phyloP scores from a whole-genome alignment of 1,284 basidiomycete species.

The Ustilago tritici region DNA sequence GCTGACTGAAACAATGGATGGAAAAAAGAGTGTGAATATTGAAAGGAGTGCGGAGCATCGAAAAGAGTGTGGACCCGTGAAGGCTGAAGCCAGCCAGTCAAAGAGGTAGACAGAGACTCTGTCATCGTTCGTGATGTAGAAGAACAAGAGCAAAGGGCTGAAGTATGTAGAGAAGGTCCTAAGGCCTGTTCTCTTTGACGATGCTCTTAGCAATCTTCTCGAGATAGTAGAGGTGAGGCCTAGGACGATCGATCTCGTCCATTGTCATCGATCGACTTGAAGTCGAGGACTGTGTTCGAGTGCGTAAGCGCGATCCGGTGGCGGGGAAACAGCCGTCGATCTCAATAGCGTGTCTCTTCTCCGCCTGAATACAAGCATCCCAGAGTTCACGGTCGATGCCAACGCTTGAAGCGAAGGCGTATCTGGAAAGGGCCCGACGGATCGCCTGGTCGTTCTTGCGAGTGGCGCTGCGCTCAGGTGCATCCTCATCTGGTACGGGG shows the following conservation, averaged over 20 bases:
- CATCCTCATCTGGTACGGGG: slow-evolving; percentile 15
- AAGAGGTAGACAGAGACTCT: neutral
- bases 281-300: slow-evolving; percentile 17
- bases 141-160: neutral
- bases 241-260: slow-evolving; percentile 45
- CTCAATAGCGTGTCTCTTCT: slow-evolving; percentile 48
- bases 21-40: neutral
- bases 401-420: slow-evolving; percentile 25
- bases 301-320: slow-evolving; percentile 8
- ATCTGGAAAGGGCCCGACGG: slow-evolving; percentile 17
- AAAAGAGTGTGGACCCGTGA: neutral
- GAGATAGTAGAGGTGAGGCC: slow-evolving; percentile 45
- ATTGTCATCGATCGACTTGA: slow-evolving; percentile 35
- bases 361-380: slow-evolving; percentile 49
- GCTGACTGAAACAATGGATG: neutral
- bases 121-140: neutral
- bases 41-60: neutral
- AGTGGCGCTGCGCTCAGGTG: slow-evolving; percentile 17
- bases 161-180: neutral
- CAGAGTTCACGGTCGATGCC: slow-evolving; percentile 50
- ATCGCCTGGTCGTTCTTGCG: slow-evolving; percentile 34
- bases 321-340: slow-evolving; percentile 33
- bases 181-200: slow-evolving; percentile 21
- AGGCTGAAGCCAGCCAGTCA: neutral
- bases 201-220: slow-evolving; percentile 50